Percentiles rank a stretch among this genome's conserved stretches.
phyloP scores from a whole-genome alignment of 805 yeast species.

The Wickerhamomyces bovis region DNA sequence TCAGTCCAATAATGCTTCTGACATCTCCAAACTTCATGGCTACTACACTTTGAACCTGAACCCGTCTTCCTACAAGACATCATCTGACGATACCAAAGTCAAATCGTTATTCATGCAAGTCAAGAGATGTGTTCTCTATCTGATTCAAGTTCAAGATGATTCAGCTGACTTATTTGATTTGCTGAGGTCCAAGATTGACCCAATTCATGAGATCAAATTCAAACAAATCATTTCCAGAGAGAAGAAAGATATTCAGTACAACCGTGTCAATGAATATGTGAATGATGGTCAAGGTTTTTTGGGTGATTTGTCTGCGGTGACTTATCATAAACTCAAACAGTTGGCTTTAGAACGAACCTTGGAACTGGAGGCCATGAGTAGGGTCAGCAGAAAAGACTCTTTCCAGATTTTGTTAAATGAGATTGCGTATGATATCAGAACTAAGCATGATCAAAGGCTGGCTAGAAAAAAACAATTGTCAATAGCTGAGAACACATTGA shows the following conservation, averaged over 20 bases:
- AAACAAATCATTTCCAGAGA: conserved; percentile 47
- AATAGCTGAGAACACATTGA: conserved; percentile 38
- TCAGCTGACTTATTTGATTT: conserved; percentile 63
- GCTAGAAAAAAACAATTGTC: conserved; percentile 41
- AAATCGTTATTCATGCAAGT: conserved; percentile 64
- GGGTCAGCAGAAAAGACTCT: conserved; percentile 58
- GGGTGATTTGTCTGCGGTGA: conserved; percentile 41
- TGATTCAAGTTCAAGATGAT: conserved; percentile 73
- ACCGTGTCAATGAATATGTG: conserved; percentile 36
- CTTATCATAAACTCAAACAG: conserved; percentile 74
- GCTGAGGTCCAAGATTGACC: conserved; percentile 57
- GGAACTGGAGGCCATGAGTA: conserved; percentile 65
- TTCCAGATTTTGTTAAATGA: conserved; percentile 78
- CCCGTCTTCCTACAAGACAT: conserved; percentile 41
- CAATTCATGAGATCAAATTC: conserved; percentile 65
- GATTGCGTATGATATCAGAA: conserved; percentile 72
- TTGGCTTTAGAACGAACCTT: conserved; percentile 67
- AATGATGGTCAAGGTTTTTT: conserved; percentile 39
- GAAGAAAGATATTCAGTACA: conserved; percentile 27
- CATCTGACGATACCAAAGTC: conserved; percentile 48
- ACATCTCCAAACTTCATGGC: conserved; percentile 43
- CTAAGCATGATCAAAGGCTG: conserved; percentile 46
- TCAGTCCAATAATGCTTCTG: conserved; percentile 40
- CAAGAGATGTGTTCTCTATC: conserved; percentile 74
- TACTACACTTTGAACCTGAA: conserved; percentile 53